Evolutionary conservation across 192 early-diverging fungal species (phyloP), one percentile per base, ranked within the genome.

Genomic region (Coemansia sp.): DNA sequence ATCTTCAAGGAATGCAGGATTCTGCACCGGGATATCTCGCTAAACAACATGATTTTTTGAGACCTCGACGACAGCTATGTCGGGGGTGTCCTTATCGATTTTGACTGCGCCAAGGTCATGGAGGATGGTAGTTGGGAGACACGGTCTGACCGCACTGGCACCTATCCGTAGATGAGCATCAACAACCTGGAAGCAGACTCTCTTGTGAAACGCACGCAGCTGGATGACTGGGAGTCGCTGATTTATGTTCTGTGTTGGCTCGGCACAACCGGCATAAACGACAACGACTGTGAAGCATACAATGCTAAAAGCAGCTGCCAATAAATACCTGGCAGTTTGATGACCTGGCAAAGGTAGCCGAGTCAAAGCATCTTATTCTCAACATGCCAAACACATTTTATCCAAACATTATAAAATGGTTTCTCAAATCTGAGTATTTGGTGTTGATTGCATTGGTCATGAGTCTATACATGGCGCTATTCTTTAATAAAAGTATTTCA

Each of bases 221-320:
- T 74, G 12, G 72, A 74, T 3, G 72, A 74, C 12, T 61, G 40
- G 45, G 67, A 74, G 57, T 69, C 41, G 19, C 42, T 73, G 26
- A 10, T 73, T 2, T 74, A 69, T 16, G 19, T 26, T 18, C 0
- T 54, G 21, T 54, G 51, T 21, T 54, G 51, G 51, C 21, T 54
- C 5, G 51, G 51, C 5, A 21, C 51, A 54, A 26, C 21, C 18
- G 51, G 51, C 21, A 54, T 54, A 8, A 54, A 54, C 51, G 1
- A 26, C 19, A 8, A 52, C 18, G 22, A 52, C 9, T 2, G 43
- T 15, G 43, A 45, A 4, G 32, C 32, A 4, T 32, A 32, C 32
- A 32, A 4, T 32, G 32, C 32, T 32, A 32, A 32, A 32, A 32
- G 32, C 32, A 32, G 32, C 4, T 49, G 47, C 47, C 47, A 4